Evolutionary conservation across 1,284 basidiomycete genomes (phyloP).

Genomic region (Vanrija humicola): DNA sequence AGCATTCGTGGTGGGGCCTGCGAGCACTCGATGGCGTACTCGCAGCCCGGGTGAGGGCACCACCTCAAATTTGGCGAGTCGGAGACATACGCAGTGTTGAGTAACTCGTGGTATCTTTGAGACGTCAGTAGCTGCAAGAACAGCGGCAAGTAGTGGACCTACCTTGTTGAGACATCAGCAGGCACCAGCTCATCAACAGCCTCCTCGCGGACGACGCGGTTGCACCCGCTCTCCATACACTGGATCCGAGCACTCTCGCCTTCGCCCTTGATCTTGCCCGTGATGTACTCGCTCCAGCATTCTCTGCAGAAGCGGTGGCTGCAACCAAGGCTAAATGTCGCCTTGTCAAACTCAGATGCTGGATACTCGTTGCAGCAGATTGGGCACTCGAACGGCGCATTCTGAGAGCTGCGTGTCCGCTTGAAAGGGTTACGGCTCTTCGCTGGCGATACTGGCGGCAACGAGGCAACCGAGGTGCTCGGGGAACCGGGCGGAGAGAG

Average conservation of each 20-base stretch:
- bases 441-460: constrained; percentile 25
- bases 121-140: constrained; percentile 24
- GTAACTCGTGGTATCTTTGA: constrained; percentile 73
- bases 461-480: constrained; percentile 30
- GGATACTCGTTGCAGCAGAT: constrained; percentile 79
- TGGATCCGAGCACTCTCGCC: constrained; percentile 75
- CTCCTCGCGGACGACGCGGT: constrained; percentile 61
- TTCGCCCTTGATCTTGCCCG: constrained; percentile 83
- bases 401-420: constrained; percentile 15
- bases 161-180: constrained; percentile 49
- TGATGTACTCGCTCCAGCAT: constrained; percentile 83
- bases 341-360: constrained; percentile 55
- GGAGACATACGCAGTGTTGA: constrained; percentile 85
- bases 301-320: constrained; percentile 76
- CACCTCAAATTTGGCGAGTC: constrained; percentile 81
- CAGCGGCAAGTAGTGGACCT: constrained; percentile 10
- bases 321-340: constrained; percentile 64
- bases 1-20: constrained; percentile 71
- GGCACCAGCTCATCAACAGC: constrained; percentile 53
- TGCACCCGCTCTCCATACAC: constrained; percentile 91
- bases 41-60: constrained; percentile 71
- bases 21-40: constrained; percentile 84
- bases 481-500: constrained; percentile 48
- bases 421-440: constrained; percentile 14
- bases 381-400: constrained; percentile 70